Evolutionary conservation across 805 yeast species (phyloP).

Genomic region (Suhomyces sp.): DNA sequence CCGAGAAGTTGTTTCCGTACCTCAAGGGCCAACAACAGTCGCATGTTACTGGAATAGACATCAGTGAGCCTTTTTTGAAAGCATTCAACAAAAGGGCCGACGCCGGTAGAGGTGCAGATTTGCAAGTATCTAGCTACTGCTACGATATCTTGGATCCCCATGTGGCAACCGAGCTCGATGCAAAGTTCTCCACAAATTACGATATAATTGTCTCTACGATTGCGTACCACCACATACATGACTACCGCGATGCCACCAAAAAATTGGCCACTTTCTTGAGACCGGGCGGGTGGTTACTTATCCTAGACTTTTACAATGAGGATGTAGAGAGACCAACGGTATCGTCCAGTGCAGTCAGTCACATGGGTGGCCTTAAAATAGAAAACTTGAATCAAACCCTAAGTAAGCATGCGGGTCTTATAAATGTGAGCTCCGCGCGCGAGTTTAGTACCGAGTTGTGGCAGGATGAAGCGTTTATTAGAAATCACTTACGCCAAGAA

Average conservation of each 20-base stretch:
- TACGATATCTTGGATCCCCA: constrained; percentile 25
- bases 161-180: constrained; percentile 9
- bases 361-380: constrained; percentile 33
- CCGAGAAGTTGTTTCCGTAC: constrained; percentile 29
- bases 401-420: constrained; percentile 17
- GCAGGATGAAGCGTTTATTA: constrained; percentile 24
- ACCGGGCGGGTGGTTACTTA: constrained; percentile 32
- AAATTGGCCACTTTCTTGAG: constrained; percentile 31
- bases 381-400: constrained; percentile 21
- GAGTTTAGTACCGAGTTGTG: constrained; percentile 19
- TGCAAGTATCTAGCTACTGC: constrained; percentile 9
- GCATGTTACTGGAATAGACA: constrained; percentile 35
- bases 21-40: constrained; percentile 12
- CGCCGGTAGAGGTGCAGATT: background rate
- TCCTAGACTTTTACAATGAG: constrained; percentile 39
- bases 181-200: constrained; percentile 19
- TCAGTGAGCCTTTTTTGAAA: constrained; percentile 23
- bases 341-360: constrained; percentile 13
- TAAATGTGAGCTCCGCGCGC: constrained; percentile 21
- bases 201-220: constrained; percentile 37
- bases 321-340: constrained; percentile 11
- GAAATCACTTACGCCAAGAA: constrained; percentile 19
- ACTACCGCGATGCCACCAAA: constrained; percentile 27
- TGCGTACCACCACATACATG: constrained; percentile 39
- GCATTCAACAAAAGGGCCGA: constrained; percentile 12